These are phyloP conservation scores for Coprinellus micaceus DNA, from an alignment of 768 basidiomycete genomes.

Conservation along the genomic window DNA sequence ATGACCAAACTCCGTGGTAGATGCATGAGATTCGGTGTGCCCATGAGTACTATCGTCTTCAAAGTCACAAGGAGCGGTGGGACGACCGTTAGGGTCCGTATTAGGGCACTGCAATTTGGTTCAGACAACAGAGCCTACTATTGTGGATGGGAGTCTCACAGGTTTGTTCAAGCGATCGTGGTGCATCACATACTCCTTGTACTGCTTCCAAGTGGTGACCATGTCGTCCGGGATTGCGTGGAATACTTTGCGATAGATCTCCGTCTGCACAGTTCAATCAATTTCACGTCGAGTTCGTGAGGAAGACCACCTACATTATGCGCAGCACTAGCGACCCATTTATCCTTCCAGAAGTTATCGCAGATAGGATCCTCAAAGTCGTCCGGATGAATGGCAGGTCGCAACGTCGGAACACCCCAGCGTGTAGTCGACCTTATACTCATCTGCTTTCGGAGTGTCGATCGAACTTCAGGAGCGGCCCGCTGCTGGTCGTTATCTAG, in stretches of 20 bases:
- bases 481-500: conserved; percentile 48
- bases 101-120: conserved; percentile 39
- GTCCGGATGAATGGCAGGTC: conserved; percentile 70
- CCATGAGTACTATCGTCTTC: conserved; percentile 37
- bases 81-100: conserved; percentile 43
- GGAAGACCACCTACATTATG: conserved; percentile 68
- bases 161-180: conserved; percentile 73
- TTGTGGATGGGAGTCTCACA: conserved; percentile 35
- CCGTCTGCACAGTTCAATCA: conserved; percentile 54
- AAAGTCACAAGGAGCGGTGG: conserved; percentile 49
- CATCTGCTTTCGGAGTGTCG: conserved; percentile 52
- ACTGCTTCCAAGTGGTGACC: conserved; percentile 94
- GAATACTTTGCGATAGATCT: conserved; percentile 94
- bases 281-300: conserved; percentile 14
- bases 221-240: conserved; percentile 90
- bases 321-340: conserved; percentile 83
- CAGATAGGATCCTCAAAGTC: conserved; percentile 87
- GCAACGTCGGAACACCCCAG: conserved; percentile 62
- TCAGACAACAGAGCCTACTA: not conserved
- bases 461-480: conserved; percentile 41
- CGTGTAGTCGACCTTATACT: conserved; percentile 48
- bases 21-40: conserved; percentile 25
- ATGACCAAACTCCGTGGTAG: conserved; percentile 27
- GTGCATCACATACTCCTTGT: conserved; percentile 74
- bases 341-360: conserved; percentile 84